Conservation (phyloP, 2,329 filamentous ascomycete genomes). For the Pseudogymnoascus sp. region DNA sequence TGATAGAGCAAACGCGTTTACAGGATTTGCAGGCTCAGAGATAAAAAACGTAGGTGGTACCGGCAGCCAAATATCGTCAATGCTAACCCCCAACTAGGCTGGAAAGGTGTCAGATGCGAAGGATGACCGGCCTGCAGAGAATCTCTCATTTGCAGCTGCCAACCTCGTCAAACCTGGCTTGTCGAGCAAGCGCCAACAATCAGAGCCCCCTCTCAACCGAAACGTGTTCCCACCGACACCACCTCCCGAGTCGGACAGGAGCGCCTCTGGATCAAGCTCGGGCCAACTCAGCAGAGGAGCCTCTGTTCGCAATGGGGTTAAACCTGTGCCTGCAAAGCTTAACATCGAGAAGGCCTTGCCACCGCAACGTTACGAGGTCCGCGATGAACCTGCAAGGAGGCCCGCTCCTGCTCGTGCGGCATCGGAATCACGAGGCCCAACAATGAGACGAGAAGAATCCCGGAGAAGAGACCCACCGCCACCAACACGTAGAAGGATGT, state of each 20-base stretch:
- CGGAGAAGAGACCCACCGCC: conserved; percentile 23
- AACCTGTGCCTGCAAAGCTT: conserved; percentile 53
- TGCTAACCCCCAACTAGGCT: conserved; percentile 31
- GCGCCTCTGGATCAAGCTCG: conserved; percentile 18
- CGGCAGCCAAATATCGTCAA: conserved; percentile 10
- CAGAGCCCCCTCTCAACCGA: conserved; percentile 69
- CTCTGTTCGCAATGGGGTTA: conserved; percentile 55
- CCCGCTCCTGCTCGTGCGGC: conserved; percentile 41
- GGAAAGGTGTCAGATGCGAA: conserved; percentile 45
- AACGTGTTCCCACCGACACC: conserved; percentile 97
- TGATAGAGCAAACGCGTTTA: conserved; percentile 71
- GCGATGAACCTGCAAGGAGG: conserved; percentile 25
- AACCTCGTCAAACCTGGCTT: conserved; percentile 87
- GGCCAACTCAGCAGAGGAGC: conserved; percentile 43
- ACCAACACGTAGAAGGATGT: conserved; percentile 21
- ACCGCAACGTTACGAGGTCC: conserved; percentile 33
- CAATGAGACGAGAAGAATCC: conserved; percentile 23
- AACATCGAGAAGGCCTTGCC: conserved; percentile 51
- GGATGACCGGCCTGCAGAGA: conserved; percentile 76
- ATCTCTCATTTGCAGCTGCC: conserved; percentile 83
- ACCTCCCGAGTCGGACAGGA: conserved; percentile 78
- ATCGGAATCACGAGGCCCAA: conserved; percentile 42
- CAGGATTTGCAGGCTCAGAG: conserved; percentile 71
- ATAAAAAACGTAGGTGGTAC: conserved; percentile 57
- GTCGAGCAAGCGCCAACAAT: conserved; percentile 72